Evolutionary conservation across 2,329 filamentous ascomycete genomes (phyloP).

Genomic region (Trichoderma sp.): DNA sequence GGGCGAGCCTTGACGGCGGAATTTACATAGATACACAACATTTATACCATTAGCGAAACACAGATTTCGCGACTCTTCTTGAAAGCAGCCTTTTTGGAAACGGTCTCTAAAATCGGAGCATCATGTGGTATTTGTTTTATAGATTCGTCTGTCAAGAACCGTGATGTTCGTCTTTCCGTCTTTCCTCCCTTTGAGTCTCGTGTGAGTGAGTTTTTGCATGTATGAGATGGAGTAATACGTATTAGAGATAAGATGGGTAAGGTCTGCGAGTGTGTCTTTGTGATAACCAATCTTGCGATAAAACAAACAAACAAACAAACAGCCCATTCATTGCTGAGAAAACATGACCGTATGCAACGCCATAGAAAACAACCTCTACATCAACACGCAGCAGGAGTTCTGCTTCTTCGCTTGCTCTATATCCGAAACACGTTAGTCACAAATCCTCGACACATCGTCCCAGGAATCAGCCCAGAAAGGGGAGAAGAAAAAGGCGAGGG

Average conservation of each 20-base stretch:
- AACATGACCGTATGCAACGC: slow-evolving; percentile 40
- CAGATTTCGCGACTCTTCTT: slow-evolving; percentile 1
- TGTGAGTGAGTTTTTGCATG: not conserved
- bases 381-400: slow-evolving; percentile 73
- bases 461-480: not conserved
- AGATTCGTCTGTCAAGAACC: not conserved
- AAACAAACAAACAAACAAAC: slow-evolving; percentile 26
- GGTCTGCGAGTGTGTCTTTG: slow-evolving; percentile 33
- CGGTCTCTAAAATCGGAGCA: not conserved
- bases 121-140: slow-evolving; percentile 15
- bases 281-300: slow-evolving; percentile 41
- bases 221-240: not conserved
- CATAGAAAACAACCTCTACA: slow-evolving; percentile 52
- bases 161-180: slow-evolving; percentile 3
- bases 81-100: not conserved
- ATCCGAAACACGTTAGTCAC: slow-evolving; percentile 20
- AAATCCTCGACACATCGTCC: not conserved
- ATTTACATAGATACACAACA: slow-evolving; percentile 1
- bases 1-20: slow-evolving; percentile 15
- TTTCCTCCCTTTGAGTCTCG: not conserved
- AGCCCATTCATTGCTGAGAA: slow-evolving; percentile 34
- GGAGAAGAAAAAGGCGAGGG: not conserved
- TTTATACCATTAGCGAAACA: not conserved
- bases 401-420: slow-evolving; percentile 73
- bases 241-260: slow-evolving; percentile 4